Evolutionary conservation across 2,329 filamentous ascomycete species (phyloP).

Genomic region (Knufia fluminis): DNA sequence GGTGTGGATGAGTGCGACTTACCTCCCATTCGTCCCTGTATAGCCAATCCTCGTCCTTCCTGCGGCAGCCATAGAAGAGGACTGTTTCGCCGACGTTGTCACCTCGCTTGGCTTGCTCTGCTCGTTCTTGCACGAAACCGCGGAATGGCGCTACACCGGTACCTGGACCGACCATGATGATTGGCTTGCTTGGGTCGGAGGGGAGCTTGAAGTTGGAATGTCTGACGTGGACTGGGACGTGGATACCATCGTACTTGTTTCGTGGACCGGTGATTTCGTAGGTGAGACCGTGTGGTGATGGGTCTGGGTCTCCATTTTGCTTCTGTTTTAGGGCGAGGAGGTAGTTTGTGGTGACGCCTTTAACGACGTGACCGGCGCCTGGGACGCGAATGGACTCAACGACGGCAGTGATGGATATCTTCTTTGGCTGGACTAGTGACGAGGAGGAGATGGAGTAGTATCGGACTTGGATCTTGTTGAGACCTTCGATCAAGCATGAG

Average conservation of each 20-base stretch:
- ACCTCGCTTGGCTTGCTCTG: slow-evolving; percentile 69
- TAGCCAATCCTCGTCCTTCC: slow-evolving; percentile 77
- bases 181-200: slow-evolving; percentile 82
- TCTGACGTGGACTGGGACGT: slow-evolving; percentile 88
- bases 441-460: slow-evolving; percentile 99
- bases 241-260: slow-evolving; percentile 94
- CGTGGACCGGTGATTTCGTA: slow-evolving; percentile 83
- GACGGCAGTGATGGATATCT: slow-evolving; percentile 89
- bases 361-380: slow-evolving; percentile 68
- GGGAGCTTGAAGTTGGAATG: slow-evolving; percentile 99
- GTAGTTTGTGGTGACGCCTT: slow-evolving; percentile 95
- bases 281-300: slow-evolving; percentile 71
- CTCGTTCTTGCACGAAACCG: slow-evolving; percentile 87
- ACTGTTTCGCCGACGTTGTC: slow-evolving; percentile 77
- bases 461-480: slow-evolving; percentile 90
- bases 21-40: slow-evolving; percentile 91
- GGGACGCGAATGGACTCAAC: slow-evolving; percentile 76
- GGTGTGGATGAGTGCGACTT: slow-evolving; percentile 33
- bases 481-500: slow-evolving; percentile 84
- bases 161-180: slow-evolving; percentile 93
- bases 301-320: slow-evolving; percentile 78
- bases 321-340: slow-evolving; percentile 90
- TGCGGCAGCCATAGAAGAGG: slow-evolving; percentile 93
- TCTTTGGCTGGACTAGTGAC: slow-evolving; percentile 84
- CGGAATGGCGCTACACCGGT: slow-evolving; percentile 96